Percentiles rank a stretch among this genome's conserved stretches.
phyloP scores from a whole-genome alignment of 768 basidiomycete species.

The Megacollybia marginata region DNA sequence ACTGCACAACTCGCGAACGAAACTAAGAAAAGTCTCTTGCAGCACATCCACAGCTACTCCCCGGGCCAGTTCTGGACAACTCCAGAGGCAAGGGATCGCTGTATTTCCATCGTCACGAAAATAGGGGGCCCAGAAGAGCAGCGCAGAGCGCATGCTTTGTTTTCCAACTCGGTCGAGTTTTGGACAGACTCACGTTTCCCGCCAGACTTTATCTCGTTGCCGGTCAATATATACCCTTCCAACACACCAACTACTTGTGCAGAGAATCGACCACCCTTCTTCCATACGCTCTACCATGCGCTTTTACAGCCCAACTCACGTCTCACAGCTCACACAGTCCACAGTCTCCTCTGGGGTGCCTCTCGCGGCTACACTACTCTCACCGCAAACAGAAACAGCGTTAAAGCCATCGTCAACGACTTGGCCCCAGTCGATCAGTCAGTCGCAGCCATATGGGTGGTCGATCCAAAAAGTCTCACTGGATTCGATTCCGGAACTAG shows the following conservation, averaged over 20 bases:
- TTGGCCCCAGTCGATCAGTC: slow-evolving; percentile 5
- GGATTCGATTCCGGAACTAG: no score
- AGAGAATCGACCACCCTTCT: neutral
- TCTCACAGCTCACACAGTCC: slow-evolving; percentile 71
- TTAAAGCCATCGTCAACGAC: slow-evolving; percentile 29
- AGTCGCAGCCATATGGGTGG: slow-evolving; percentile 56
- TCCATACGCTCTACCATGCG: neutral
- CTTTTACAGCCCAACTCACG: slow-evolving; percentile 36
- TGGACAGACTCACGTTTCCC: slow-evolving; percentile 62
- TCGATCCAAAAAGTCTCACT: slow-evolving; percentile 75
- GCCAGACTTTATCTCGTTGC: slow-evolving; percentile 45
- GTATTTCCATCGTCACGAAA: slow-evolving; percentile 69
- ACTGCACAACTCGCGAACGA: slow-evolving; percentile 71
- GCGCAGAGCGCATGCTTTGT: slow-evolving; percentile 54
- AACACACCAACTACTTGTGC: slow-evolving; percentile 3
- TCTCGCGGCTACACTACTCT: slow-evolving; percentile 75
- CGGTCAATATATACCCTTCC: slow-evolving; percentile 44
- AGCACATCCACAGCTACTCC: slow-evolving; percentile 39
- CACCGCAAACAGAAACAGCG: slow-evolving; percentile 77
- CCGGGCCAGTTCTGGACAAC: slow-evolving; percentile 75
- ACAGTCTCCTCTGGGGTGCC: slow-evolving; percentile 66
- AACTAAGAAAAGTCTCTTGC: slow-evolving; percentile 53
- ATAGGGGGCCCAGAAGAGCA: slow-evolving; percentile 72
- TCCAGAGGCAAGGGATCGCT: slow-evolving; percentile 63
- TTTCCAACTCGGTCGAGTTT: slow-evolving; percentile 32